Base-by-base conservation (phyloP, 768 basidiomycete genomes). In the Pleurotus djamor region DNA sequence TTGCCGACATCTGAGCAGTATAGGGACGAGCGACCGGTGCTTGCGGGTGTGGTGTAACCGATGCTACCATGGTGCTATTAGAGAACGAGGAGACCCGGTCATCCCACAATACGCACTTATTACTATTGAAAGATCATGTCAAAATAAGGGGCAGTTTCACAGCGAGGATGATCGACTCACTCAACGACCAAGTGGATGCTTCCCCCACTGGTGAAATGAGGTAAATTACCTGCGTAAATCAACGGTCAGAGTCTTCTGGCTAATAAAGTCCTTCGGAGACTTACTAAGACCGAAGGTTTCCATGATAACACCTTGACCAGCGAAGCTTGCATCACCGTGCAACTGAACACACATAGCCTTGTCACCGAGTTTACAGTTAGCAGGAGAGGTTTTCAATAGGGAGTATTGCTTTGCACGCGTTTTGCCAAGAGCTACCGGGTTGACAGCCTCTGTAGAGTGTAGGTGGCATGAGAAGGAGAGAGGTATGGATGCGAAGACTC, bases 241-340 rank as follows among this genome's bases (percentile, higher is more conserved):
- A 3, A 28, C 3, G 47, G 32, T 33, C 12, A 1, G 8, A 1
- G 16, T 3, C 14, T 21, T 37, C 32, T 34, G 55, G 35, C 17
- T n/a, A 45, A 16, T 1, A 59, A 56, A 34, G 64, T 47, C 58
- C 14, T 47, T 33, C n/a, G 12, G 32, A 50, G 8, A 76, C 88
- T 52, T 62, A 87, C 92, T 94, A 57, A 96, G 74, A 4, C 93
- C 92, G 35, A 97, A 78, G 14, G 83, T 80, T 71, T 96, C 95
- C 87, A 94, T 95, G 14, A 95, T 84, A 4, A 96, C 80, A 2
- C 95, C 94, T 69, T 96, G 95, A 0, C 94, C 95, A 0, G 89
- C 83, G 67, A 96, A 96, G 59, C 90, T 92, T 1, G 92, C 94
- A 69, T 97, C 95, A 2, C 95, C 95, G 63, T 96, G 95, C 49